Percentiles rank a stretch among this genome's conserved stretches.
Evolutionary conservation across 768 basidiomycete species (phyloP).

Genomic region (Leucocoprinus birnbaumii): DNA sequence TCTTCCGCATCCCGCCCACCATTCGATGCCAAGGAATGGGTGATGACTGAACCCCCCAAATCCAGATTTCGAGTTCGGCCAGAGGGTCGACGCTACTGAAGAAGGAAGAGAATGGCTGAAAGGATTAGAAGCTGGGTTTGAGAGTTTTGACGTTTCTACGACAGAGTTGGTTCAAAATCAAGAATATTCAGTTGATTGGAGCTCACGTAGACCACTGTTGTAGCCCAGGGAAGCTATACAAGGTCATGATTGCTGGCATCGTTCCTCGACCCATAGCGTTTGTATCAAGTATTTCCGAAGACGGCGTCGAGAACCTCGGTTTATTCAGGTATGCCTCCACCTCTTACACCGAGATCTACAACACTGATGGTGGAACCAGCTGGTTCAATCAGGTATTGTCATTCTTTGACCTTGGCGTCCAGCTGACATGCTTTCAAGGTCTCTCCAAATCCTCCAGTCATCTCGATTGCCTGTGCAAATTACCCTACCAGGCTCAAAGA

Average conservation of each 20-base stretch:
- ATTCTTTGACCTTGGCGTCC: constrained; percentile 21
- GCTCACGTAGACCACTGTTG: background rate
- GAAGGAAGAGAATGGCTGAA: constrained; percentile 41
- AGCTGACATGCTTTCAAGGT: constrained; percentile 30
- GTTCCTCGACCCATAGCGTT: constrained; percentile 70
- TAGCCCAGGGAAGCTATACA: constrained; percentile 32
- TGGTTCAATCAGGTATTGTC: constrained; percentile 34
- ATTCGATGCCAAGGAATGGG: constrained; percentile 23
- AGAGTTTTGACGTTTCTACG: constrained; percentile 29
- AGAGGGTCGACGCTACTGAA: constrained; percentile 27
- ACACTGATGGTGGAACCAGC: constrained; percentile 28
- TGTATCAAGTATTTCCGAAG: constrained; percentile 54
- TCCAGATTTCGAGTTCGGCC: constrained; percentile 36
- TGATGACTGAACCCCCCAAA: constrained; percentile 32
- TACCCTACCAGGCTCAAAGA: constrained; percentile 41
- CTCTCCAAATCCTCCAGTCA: constrained; percentile 57
- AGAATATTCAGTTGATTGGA: background rate
- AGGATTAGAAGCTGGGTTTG: constrained; percentile 39
- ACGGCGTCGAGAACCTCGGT: constrained; percentile 57
- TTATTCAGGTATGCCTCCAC: constrained; percentile 41
- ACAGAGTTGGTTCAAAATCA: constrained; percentile 19
- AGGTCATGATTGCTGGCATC: constrained; percentile 49
- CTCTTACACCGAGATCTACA: too few relatives aligned
- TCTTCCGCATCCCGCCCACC: constrained; percentile 15
- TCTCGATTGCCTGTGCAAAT: constrained; percentile 47